Evolutionary conservation across 768 basidiomycete species (phyloP), one percentile per base, ranked within the genome.

Genomic region (Xerocomellus amylosporus): DNA sequence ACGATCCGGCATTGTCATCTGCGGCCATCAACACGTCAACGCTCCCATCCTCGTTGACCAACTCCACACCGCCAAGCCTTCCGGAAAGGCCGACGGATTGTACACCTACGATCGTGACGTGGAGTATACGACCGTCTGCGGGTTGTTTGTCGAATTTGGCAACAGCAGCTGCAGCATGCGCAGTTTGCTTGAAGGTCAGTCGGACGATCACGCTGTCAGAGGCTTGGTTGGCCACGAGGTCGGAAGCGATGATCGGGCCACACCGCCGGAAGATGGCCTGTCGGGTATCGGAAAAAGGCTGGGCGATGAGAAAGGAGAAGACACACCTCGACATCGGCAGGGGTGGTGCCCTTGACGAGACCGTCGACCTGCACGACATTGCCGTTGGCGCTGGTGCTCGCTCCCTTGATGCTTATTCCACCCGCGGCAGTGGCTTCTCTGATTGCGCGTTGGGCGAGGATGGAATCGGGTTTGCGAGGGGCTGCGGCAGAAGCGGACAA

Each of bases 201-300:
- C 88, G 81, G 50, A 93, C 87, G 4, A 76, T 69, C 14, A 86
- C 80, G 42, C 79, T 76, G 10, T 68, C 63, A 5, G 69, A 60
- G 1, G 55, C 39, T 24, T 54, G 45, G 15, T 49, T 55, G 8
- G 58, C 49, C 8, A 46, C 61, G 24, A 65, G 62, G 3, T 67
- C 67, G 12, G 69, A 73, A 17, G 77, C 74, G 31, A 81, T 78
- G 58, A 88, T 83, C 19, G 81, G 73, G 8, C 88, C 88, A 61
- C 90, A 90, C 22, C 86, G 83, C 58, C 86, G 85, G 77, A 93
- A 93, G 51, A 92, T 92, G 24, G 90, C 88, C 66, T 70, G 39
- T 56, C 22, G 47, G 53, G 19, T 22, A 33, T 61, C 49, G 22
- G 55, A 49, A 55, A 15, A n/a, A 17, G 10, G 43, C 9, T 5